phyloP scores from a whole-genome alignment of 306 rosid genomes.

The Pyrus communis region DNA sequence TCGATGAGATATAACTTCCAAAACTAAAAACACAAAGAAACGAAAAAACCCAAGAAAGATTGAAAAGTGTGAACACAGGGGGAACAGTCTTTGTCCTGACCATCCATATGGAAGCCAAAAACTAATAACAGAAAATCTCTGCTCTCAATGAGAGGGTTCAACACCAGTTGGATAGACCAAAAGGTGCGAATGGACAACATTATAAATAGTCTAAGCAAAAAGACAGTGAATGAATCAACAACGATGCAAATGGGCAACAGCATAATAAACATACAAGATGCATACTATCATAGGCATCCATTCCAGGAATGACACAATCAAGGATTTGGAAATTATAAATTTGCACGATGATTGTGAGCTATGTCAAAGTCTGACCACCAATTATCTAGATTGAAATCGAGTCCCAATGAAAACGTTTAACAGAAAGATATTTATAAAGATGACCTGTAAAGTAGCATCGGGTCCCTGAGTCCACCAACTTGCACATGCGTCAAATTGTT shows the following conservation, averaged over 20 bases:
- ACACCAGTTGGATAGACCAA: not conserved
- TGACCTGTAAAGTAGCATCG: conserved; percentile 84
- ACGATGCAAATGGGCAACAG: not conserved
- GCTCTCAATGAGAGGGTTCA: not conserved
- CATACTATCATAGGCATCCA: not conserved
- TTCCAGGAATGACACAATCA: not conserved
- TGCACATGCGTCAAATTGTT: conserved; percentile 90
- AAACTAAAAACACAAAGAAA: not conserved
- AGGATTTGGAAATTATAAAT: not conserved
- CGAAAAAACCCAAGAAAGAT: not conserved
- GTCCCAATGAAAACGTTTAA: not conserved
- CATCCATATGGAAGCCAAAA: not conserved
- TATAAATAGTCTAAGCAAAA: not conserved
- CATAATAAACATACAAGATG: not conserved
- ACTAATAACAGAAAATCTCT: not conserved
- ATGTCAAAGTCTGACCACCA: not conserved
- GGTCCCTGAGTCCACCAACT: conserved; percentile 99
- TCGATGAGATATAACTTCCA: not conserved
- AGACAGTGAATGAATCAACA: not conserved
- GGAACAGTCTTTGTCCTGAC: not conserved
- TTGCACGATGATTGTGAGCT: not conserved
- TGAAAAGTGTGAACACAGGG: not conserved
- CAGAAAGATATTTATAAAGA: conserved; percentile 12
- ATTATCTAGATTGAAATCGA: not conserved
- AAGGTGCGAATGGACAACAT: not conserved